Evolutionary conservation across 1,284 basidiomycete genomes (phyloP).

Genomic region (Microbotryum lychnidis-dioicae): DNA sequence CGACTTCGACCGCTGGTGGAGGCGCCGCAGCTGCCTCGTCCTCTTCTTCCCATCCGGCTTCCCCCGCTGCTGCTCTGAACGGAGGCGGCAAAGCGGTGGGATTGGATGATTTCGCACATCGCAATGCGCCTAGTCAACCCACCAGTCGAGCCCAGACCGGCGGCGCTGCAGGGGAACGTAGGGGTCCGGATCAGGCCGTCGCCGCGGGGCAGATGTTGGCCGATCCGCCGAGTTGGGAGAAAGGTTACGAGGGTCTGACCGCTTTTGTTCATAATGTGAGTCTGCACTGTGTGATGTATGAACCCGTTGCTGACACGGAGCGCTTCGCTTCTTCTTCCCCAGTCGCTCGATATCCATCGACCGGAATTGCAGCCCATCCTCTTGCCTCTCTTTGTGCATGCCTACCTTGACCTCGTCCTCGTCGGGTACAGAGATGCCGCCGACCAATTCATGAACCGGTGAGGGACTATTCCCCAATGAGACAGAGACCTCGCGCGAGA

Average conservation of each 20-base stretch:
- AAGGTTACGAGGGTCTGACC: slow-evolving; percentile 53
- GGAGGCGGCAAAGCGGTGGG: slow-evolving; percentile 54
- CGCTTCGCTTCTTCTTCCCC: neutral
- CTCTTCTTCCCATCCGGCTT: slow-evolving; percentile 40
- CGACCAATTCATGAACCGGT: slow-evolving; percentile 27
- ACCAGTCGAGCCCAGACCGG: neutral
- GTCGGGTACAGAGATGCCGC: slow-evolving; percentile 75
- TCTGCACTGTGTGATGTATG: too few species aligned
- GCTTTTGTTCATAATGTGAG: slow-evolving; percentile 36
- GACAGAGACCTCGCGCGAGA: too few species aligned
- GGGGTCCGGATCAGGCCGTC: slow-evolving; percentile 26
- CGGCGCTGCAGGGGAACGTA: slow-evolving; percentile 11
- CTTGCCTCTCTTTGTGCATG: slow-evolving; percentile 94
- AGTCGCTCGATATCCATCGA: slow-evolving; percentile 39
- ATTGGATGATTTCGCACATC: slow-evolving; percentile 38
- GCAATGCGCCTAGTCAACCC: slow-evolving; percentile 27
- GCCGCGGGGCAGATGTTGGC: slow-evolving; percentile 25
- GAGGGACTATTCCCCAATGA: neutral
- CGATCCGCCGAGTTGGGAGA: slow-evolving; percentile 30
- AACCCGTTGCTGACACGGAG: too few species aligned
- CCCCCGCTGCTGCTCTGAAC: slow-evolving; percentile 30
- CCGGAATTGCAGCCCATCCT: slow-evolving; percentile 87
- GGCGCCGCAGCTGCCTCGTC: too few species aligned
- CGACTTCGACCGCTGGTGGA: too few species aligned
- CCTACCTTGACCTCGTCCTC: slow-evolving; percentile 88